Conservation (phyloP, 768 basidiomycete species). For the Boletus eberwhitei region DNA sequence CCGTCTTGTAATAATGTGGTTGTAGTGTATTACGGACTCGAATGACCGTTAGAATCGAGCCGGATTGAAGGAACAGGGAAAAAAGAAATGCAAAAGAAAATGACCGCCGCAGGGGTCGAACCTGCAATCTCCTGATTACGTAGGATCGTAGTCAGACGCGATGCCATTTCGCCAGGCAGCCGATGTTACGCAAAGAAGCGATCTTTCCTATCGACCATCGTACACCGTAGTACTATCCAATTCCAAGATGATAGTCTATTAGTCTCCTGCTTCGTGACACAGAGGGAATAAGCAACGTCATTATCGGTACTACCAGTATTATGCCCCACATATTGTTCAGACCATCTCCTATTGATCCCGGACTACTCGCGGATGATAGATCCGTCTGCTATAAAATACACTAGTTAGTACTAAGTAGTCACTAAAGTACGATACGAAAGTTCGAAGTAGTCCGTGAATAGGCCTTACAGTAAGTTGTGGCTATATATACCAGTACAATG, state of each 20-base stretch:
- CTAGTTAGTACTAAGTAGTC: too few species aligned
- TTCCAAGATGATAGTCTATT: too few species aligned
- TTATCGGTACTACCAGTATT: background rate
- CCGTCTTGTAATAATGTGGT: background rate
- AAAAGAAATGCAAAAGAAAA: background rate
- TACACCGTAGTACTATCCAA: too few species aligned
- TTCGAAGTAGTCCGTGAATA: too few species aligned
- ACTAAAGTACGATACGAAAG: too few species aligned
- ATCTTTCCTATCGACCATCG: background rate
- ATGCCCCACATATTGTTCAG: too few species aligned
- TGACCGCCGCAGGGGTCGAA: conserved; percentile 67
- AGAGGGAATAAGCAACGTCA: background rate
- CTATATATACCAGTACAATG: background rate
- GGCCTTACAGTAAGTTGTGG: too few species aligned
- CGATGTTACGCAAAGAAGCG: conserved; percentile 6
- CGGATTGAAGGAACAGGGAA: background rate
- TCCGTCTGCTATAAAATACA: too few species aligned
- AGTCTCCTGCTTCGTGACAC: too few species aligned
- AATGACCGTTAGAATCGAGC: too few species aligned
- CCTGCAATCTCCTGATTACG: conserved; percentile 86
- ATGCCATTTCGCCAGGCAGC: conserved; percentile 93
- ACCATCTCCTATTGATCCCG: too few species aligned
- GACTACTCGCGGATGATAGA: too few species aligned
- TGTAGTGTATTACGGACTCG: background rate
- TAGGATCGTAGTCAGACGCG: conserved; percentile 82